Percentiles rank a stretch among this genome's conserved stretches.
phyloP scores from a whole-genome alignment of 495 filamentous ascomycete genomes.

The Annulohypoxylon nitens region DNA sequence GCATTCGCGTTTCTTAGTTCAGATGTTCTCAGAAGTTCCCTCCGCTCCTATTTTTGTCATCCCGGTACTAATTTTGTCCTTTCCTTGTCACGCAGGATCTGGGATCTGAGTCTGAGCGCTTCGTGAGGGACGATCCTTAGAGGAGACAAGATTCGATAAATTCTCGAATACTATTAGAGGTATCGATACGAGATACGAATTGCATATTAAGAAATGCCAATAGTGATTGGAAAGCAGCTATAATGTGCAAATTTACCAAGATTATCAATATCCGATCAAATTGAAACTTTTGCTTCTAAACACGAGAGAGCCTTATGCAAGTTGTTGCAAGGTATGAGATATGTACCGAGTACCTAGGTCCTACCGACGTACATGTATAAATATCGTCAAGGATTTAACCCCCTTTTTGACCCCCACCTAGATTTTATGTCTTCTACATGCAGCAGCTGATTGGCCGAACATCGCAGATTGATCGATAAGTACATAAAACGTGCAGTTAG shows the following conservation, averaged over 20 bases:
- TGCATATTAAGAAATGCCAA: not conserved
- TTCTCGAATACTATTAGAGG: not conserved
- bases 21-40: not conserved
- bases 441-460: not conserved
- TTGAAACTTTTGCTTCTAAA: slow-evolving; percentile 12
- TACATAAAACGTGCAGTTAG: slow-evolving; percentile 4
- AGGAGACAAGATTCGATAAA: slow-evolving; percentile 11
- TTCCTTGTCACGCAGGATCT: slow-evolving; percentile 5
- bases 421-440: not conserved
- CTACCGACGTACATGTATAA: not conserved
- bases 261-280: not conserved
- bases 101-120: not conserved
- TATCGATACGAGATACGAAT: slow-evolving; percentile 4
- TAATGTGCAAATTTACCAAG: not conserved
- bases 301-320: slow-evolving; percentile 12
- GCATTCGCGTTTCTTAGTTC: not conserved
- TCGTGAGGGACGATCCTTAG: not conserved
- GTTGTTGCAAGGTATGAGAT: not conserved
- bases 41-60: slow-evolving; percentile 11
- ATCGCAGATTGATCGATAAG: slow-evolving; percentile 4
- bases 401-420: slow-evolving; percentile 7
- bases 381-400: slow-evolving; percentile 3
- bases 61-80: too few relatives aligned
- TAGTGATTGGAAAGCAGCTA: not conserved
- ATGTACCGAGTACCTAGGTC: not conserved